phyloP scores from a whole-genome alignment of 176 grass and related monocot genomes.

The Triticum timopheevii region DNA sequence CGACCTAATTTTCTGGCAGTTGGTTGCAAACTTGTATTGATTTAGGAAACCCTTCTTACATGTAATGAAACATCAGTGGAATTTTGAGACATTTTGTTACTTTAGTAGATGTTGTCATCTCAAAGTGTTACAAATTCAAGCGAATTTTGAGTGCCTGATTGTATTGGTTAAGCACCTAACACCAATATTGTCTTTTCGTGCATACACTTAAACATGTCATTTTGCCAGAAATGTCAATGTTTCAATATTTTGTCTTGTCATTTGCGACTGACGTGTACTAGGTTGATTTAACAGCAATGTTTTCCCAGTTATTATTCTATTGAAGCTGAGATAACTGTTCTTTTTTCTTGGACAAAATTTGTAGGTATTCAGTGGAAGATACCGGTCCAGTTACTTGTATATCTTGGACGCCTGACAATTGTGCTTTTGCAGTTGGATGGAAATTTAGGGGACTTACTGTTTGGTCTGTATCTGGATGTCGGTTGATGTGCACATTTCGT shows the following conservation, averaged over 20 bases:
- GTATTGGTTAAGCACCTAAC: neutral
- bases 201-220: neutral
- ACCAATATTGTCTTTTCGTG: neutral
- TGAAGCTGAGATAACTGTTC: conserved; percentile 7
- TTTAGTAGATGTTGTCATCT: neutral
- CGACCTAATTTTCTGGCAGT: neutral
- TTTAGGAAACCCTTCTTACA: neutral
- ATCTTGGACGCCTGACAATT: conserved; percentile 95
- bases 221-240: neutral
- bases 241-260: conserved; percentile 1
- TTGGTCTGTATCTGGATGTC: conserved; percentile 96
- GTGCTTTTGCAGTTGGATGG: conserved; percentile 97
- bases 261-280: conserved; percentile 3
- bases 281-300: neutral
- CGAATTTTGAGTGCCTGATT: neutral
- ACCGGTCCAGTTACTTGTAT: conserved; percentile 93
- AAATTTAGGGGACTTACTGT: conserved; percentile 94
- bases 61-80: neutral
- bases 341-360: conserved; percentile 23
- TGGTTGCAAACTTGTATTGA: neutral
- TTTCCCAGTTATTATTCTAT: conserved; percentile 34
- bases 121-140: conserved; percentile 10
- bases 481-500: conserved; percentile 95
- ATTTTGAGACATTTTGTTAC: neutral
- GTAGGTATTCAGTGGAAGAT: conserved; percentile 95